These are phyloP conservation scores for Coniferiporia weirii DNA, from an alignment of 1,284 basidiomycete genomes.

Conservation along the genomic window DNA sequence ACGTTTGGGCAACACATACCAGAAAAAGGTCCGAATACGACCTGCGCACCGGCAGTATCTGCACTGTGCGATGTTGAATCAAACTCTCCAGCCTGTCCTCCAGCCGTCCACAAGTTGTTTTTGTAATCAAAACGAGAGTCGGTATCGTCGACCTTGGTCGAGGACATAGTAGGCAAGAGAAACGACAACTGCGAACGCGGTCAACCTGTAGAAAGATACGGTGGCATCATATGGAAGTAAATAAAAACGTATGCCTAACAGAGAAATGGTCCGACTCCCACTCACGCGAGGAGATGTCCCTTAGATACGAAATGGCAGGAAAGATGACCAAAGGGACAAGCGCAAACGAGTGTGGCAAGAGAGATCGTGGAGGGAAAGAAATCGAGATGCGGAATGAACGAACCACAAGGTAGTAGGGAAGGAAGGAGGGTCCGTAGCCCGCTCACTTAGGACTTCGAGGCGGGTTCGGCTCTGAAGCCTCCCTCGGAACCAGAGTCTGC, in stretches of 20 bases:
- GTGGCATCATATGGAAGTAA: not conserved
- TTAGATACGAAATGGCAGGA: not conserved
- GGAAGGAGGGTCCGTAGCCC: not conserved
- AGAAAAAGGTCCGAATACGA: conserved; percentile 15
- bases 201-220: conserved; percentile 4
- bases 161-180: not conserved
- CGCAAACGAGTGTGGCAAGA: not conserved
- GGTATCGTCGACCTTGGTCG: conserved; percentile 13
- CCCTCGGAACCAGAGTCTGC: conserved; percentile 2
- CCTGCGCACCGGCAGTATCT: conserved; percentile 9
- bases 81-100: conserved; percentile 14
- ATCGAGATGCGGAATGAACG: not conserved
- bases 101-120: conserved; percentile 9
- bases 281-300: conserved; percentile 4
- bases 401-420: not conserved
- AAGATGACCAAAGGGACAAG: not conserved
- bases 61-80: conserved; percentile 14
- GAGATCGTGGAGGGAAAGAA: not conserved
- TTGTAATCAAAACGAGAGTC: conserved; percentile 17
- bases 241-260: too few relatives aligned
- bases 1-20: conserved; percentile 7
- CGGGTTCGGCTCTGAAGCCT: not conserved
- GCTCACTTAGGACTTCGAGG: too few relatives aligned
- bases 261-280: not conserved
- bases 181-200: conserved; percentile 2